A percentile compares a stretch with the other conserved stretches of the same genome.
These are phyloP conservation scores for Edaphochlamys debaryana DNA, from an alignment of 139 green algal species.

Conservation along the genomic window DNA sequence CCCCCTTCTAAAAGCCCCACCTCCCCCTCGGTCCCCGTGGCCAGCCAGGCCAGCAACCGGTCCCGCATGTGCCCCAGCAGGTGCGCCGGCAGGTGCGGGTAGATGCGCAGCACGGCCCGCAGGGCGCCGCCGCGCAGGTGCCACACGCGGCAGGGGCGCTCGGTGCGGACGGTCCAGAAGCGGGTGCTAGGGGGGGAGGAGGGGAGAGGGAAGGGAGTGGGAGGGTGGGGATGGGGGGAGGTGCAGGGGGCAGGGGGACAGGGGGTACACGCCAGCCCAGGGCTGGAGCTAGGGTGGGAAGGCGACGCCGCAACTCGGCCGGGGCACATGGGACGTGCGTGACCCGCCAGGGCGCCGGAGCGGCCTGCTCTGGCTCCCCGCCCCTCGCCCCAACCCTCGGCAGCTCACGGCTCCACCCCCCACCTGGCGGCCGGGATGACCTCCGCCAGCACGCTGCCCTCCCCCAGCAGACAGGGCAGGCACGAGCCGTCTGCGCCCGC, in stretches of 20 bases:
- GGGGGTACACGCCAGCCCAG: neutral
- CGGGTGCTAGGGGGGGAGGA: neutral
- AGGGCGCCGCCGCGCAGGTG: constrained; percentile 18
- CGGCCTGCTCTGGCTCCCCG: neutral
- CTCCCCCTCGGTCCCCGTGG: neutral
- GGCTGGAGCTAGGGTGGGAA: too few species aligned
- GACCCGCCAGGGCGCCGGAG: too few species aligned
- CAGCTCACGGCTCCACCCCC: neutral
- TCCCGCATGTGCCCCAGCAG: neutral
- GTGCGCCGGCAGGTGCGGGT: neutral
- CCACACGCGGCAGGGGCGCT: constrained; percentile 30
- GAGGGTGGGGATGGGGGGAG: neutral
- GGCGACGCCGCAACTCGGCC: too few species aligned
- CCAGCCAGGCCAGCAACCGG: constrained; percentile 24
- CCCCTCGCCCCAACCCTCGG: neutral
- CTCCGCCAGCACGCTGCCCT: constrained; percentile 7
- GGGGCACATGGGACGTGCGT: neutral
- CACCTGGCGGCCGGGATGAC: constrained; percentile 7
- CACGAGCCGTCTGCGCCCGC: neutral
- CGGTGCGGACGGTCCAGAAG: constrained; percentile 26
- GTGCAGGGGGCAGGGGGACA: neutral
- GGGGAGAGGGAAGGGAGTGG: neutral
- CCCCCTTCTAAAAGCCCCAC: too few species aligned
- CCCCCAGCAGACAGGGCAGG: constrained; percentile 28
- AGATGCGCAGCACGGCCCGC: constrained; percentile 2